phyloP scores from a whole-genome alignment of 192 early-diverging fungal genomes.

The Backusella parvicylindrica region DNA sequence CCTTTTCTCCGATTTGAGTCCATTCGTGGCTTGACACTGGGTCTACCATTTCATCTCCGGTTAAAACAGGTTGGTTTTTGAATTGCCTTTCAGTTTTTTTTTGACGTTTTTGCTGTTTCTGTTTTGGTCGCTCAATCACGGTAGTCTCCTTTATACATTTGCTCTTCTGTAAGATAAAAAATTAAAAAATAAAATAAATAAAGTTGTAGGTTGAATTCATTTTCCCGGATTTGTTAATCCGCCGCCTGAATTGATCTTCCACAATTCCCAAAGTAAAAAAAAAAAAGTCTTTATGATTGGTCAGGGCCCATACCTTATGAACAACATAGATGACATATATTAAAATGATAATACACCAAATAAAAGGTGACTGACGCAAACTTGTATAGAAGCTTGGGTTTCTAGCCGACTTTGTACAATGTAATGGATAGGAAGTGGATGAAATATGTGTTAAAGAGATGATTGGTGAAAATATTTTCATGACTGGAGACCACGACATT shows the following conservation, averaged over 20 bases:
- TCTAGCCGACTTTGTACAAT: not conserved
- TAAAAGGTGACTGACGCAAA: not conserved
- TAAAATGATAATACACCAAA: conserved; percentile 6
- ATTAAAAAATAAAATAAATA: not conserved
- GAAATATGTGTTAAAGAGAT: not conserved
- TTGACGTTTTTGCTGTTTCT: not conserved
- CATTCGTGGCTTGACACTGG: not conserved
- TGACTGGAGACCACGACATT: not conserved
- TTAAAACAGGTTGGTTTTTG: not conserved
- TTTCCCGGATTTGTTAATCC: not conserved
- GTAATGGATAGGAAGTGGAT: not conserved
- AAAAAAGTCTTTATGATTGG: not conserved
- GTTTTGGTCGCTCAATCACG: not conserved
- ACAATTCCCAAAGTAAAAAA: not conserved
- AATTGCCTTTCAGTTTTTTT: not conserved
- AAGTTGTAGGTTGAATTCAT: not conserved
- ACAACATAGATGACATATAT: not conserved
- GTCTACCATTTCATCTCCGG: not conserved
- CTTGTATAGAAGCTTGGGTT: not conserved
- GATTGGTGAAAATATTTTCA: not conserved
- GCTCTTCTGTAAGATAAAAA: not conserved
- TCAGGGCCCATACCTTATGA: not conserved
- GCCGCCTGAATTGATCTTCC: not conserved
- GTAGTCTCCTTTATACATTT: not conserved
- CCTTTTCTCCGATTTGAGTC: not conserved